These are phyloP conservation scores for Tuber umbilicatum DNA, from an alignment of 495 filamentous ascomycete species.

Conservation along the genomic window DNA sequence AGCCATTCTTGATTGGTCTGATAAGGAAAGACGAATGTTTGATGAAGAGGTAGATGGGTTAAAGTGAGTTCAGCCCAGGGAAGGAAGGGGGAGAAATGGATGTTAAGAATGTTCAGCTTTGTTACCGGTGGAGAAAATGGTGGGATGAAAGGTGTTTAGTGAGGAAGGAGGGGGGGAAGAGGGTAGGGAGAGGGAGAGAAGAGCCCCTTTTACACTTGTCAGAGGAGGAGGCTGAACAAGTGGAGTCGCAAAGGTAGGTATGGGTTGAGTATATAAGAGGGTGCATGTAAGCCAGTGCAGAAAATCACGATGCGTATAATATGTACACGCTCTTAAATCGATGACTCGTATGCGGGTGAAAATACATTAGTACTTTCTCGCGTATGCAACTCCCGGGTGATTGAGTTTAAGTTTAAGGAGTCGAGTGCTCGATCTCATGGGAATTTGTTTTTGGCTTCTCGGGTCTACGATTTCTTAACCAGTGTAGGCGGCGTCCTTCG, in stretches of 20 bases:
- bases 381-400: too few species aligned
- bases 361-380: too few species aligned
- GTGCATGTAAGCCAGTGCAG: neutral
- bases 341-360: neutral
- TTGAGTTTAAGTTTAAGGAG: too few species aligned
- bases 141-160: neutral
- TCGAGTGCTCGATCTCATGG: too few species aligned
- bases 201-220: neutral
- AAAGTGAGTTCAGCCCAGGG: neutral
- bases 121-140: neutral
- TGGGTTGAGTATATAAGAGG: too few species aligned
- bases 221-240: neutral
- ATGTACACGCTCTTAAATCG: neutral
- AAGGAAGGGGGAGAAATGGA: neutral
- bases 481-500: too few species aligned
- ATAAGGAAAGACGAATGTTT: neutral
- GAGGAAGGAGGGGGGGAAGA: neutral
- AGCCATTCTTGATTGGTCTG: neutral
- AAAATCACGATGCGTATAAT: neutral
- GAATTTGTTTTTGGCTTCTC: too few species aligned
- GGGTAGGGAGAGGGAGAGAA: neutral
- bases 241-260: neutral
- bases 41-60: neutral
- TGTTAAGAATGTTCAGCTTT: neutral
- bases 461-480: too few species aligned